Conservation (phyloP, 1,284 basidiomycete genomes). For the Sanghuangporus sanghuang region DNA sequence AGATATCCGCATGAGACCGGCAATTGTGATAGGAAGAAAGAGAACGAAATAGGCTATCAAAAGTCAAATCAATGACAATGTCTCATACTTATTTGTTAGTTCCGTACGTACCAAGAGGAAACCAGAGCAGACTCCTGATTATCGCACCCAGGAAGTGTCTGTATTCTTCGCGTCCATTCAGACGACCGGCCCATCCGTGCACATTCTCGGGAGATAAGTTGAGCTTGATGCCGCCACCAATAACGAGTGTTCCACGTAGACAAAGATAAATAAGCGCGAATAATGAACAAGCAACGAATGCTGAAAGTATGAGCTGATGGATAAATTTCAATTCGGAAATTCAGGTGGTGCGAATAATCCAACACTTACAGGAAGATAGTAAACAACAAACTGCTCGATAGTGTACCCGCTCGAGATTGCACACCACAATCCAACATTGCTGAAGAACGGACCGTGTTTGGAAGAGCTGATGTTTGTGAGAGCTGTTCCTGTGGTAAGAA, state of each 20-base stretch:
- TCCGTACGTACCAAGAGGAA: conserved; percentile 40
- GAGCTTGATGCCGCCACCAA: conserved; percentile 40
- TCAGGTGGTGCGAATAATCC: background rate
- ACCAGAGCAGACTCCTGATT: conserved; percentile 66
- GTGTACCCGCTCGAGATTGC: conserved; percentile 16
- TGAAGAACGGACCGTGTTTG: conserved; percentile 18
- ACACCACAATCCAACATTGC: conserved; percentile 16
- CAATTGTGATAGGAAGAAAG: conserved; percentile 17
- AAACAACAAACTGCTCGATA: conserved; percentile 17
- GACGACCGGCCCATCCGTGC: conserved; percentile 31
- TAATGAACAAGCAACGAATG: conserved; percentile 46
- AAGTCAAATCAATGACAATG: background rate
- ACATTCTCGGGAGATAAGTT: conserved; percentile 40
- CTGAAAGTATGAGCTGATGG: conserved; percentile 51
- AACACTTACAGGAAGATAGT: conserved; percentile 19
- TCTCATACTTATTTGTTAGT: background rate
- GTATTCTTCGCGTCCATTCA: conserved; percentile 40
- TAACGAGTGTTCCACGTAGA: conserved; percentile 46
- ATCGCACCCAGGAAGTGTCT: conserved; percentile 54
- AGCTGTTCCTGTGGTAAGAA: background rate
- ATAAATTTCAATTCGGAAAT: background rate
- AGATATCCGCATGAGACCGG: conserved; percentile 11
- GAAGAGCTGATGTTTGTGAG: conserved; percentile 30
- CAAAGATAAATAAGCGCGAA: conserved; percentile 55
- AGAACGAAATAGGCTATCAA: conserved; percentile 9